These are phyloP conservation scores for Saccharum spontaneum DNA, from an alignment of 176 grass and related monocot species.

Conservation along the genomic window DNA sequence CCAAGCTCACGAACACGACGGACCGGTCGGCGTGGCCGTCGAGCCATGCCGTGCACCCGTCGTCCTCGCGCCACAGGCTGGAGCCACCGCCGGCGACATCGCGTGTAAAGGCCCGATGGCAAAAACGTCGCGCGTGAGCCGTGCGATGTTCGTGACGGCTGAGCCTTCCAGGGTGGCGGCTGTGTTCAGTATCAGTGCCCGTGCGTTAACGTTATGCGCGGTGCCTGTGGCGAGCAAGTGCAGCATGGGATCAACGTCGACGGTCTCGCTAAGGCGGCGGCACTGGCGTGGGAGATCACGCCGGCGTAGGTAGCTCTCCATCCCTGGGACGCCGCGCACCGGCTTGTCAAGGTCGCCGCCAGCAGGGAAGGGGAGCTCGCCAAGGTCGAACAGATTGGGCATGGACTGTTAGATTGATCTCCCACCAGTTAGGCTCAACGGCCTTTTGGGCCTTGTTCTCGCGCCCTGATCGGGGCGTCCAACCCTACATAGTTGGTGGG, in stretches of 20 bases:
- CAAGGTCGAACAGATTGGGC: background rate
- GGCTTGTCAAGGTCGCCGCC: constrained; percentile 28
- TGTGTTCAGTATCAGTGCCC: constrained; percentile 56
- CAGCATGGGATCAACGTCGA: no score
- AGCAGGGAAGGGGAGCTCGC: constrained; percentile 1
- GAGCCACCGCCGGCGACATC: background rate
- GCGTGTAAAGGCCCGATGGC: constrained; percentile 51
- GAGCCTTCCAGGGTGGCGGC: constrained; percentile 29
- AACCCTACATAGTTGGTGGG: no score
- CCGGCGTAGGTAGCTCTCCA: constrained; percentile 37
- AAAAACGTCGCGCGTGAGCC: constrained; percentile 25
- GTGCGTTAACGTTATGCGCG: background rate
- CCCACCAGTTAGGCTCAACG: no score
- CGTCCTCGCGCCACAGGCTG: constrained; percentile 31
- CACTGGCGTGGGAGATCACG: constrained; percentile 22
- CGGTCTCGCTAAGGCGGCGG: background rate
- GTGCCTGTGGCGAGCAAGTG: background rate
- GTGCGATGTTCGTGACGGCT: constrained; percentile 17
- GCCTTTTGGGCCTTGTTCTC: no score
- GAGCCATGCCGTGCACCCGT: constrained; percentile 45
- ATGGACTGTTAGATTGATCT: no score
- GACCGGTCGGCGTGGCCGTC: constrained; percentile 31
- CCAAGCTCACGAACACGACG: constrained; percentile 52
- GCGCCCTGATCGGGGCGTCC: no score
- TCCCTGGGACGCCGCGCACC: constrained; percentile 27